Percentiles rank a stretch among this genome's conserved stretches.
These are phyloP conservation scores for Polysphondylium violaceum DNA, from an alignment of 78 protist genomes.

Conservation along the genomic window DNA sequence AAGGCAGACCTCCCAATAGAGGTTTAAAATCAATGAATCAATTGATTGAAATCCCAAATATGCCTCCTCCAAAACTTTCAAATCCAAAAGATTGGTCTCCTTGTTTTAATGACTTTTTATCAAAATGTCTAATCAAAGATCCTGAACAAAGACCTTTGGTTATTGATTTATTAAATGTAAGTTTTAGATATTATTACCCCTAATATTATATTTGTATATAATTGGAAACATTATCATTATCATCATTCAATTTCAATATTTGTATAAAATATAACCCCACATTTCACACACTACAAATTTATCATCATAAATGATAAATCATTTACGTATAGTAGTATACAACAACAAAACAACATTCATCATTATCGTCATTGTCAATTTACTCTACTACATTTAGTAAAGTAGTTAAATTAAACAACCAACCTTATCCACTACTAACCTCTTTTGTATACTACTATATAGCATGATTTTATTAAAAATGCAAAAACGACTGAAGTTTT, in stretches of 20 bases:
- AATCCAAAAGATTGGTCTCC: slow-evolving; percentile 81
- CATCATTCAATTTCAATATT: background rate
- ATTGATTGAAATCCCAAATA: slow-evolving; percentile 75
- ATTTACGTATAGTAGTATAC: too few relatives aligned
- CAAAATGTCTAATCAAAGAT: slow-evolving; percentile 87
- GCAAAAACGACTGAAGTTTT: slow-evolving; percentile 55
- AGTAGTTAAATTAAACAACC: too few relatives aligned
- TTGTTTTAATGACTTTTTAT: slow-evolving; percentile 86
- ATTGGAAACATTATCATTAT: background rate
- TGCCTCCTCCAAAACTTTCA: slow-evolving; percentile 83
- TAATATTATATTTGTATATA: background rate
- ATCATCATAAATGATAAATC: too few relatives aligned
- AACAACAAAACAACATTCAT: too few relatives aligned
- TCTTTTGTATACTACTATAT: too few relatives aligned
- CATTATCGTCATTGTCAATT: too few relatives aligned
- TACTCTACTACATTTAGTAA: too few relatives aligned
- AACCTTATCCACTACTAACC: too few relatives aligned
- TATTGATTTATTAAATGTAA: slow-evolving; percentile 44
- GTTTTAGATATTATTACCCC: background rate
- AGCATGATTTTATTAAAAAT: slow-evolving; percentile 66
- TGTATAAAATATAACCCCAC: background rate
- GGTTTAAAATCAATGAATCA: slow-evolving; percentile 76
- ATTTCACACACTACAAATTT: too few relatives aligned
- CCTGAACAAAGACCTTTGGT: slow-evolving; percentile 89
- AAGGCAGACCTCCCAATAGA: slow-evolving; percentile 82